A percentile compares a stretch with the other conserved stretches of the same genome.
Conservation (phyloP, 768 basidiomycete genomes). For the Mycena haematopus region DNA sequence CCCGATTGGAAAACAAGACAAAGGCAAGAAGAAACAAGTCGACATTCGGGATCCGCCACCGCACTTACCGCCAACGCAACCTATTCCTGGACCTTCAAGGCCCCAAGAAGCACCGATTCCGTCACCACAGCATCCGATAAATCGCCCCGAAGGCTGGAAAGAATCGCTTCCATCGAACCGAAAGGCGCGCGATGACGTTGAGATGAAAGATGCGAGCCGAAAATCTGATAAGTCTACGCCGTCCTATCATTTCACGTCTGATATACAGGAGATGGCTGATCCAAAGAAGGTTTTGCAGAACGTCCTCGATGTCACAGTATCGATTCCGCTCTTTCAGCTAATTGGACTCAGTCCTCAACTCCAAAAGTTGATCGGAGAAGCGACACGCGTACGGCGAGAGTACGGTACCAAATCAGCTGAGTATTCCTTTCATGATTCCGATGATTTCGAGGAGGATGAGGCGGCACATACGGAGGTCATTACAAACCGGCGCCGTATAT, state of each 20-base stretch:
- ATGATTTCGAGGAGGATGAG: too few species aligned
- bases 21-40: not conserved
- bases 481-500: too few species aligned
- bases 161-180: not conserved
- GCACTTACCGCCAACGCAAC: not conserved
- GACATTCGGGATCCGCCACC: not conserved
- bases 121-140: slow-evolving; percentile 6
- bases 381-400: not conserved
- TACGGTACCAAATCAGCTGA: not conserved
- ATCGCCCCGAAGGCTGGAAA: slow-evolving; percentile 15
- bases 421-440: not conserved
- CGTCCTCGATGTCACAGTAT: too few species aligned
- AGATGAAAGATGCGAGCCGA: too few species aligned
- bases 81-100: not conserved
- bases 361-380: not conserved
- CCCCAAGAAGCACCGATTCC: not conserved
- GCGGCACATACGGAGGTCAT: too few species aligned
- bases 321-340: too few species aligned
- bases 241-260: too few species aligned
- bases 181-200: too few species aligned
- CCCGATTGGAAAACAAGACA: not conserved
- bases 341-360: too few species aligned
- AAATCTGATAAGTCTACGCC: too few species aligned
- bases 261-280: too few species aligned
- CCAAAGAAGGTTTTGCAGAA: too few species aligned